Conservation (phyloP, 2,329 filamentous ascomycete species). For the Nigrospora sphaerica region DNA sequence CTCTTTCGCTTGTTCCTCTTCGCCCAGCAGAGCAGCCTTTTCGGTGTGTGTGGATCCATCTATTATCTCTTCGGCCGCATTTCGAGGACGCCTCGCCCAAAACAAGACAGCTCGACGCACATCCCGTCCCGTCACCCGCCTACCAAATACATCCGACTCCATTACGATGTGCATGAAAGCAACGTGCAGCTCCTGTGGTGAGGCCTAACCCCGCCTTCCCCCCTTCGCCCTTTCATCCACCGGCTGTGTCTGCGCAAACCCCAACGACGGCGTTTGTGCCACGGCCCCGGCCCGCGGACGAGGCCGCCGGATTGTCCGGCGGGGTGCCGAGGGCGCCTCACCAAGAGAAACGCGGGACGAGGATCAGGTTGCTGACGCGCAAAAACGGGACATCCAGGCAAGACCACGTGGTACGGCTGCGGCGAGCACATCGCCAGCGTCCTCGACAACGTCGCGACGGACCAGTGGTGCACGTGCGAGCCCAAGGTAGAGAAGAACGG, state of each 20-base stretch:
- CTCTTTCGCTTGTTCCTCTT: too few relatives aligned
- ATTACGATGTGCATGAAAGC: slow-evolving; percentile 57
- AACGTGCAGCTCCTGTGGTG: slow-evolving; percentile 56
- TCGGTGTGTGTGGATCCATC: too few relatives aligned
- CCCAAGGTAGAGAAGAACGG: slow-evolving; percentile 56
- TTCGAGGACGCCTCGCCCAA: too few relatives aligned
- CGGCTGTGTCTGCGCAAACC: too few relatives aligned
- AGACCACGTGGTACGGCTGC: slow-evolving; percentile 59
- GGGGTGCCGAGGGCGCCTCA: neutral
- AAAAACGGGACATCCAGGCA: slow-evolving; percentile 33
- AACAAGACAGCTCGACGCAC: too few relatives aligned
- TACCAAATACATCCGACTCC: too few relatives aligned
- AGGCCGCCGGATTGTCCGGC: neutral
- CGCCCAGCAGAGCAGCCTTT: too few relatives aligned
- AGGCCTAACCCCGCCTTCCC: slow-evolving; percentile 21
- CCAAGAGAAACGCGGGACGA: neutral
- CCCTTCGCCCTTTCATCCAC: neutral
- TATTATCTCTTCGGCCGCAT: too few relatives aligned
- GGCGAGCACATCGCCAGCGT: slow-evolving; percentile 32
- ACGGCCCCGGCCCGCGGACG: too few relatives aligned
- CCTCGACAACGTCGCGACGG: neutral
- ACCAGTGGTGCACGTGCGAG: slow-evolving; percentile 33
- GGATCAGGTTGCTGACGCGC: too few relatives aligned
- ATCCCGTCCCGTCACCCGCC: too few relatives aligned
- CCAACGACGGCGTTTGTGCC: too few relatives aligned